Evolutionary conservation across 83 land plant genomes (phyloP).

Genomic region (Isoetes engelmannii): DNA sequence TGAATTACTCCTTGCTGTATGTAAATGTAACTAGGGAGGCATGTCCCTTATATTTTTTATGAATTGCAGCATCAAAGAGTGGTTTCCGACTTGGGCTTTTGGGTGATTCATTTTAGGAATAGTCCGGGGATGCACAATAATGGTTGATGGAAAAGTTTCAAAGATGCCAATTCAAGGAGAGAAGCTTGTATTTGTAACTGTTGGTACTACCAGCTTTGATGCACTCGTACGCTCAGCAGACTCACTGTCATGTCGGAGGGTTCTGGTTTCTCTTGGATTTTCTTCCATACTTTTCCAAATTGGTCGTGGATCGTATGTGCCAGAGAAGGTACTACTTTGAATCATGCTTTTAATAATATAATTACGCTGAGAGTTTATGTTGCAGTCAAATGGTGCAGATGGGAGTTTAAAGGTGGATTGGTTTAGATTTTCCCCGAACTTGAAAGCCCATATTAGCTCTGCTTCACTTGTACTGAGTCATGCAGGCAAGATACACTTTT

Average conservation of each 20-base stretch:
- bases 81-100: too few relatives aligned
- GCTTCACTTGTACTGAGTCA: slow-evolving; percentile 90
- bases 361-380: slow-evolving; percentile 6
- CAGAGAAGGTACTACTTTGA: slow-evolving; percentile 46
- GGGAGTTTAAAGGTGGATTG: slow-evolving; percentile 54
- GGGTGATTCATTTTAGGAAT: too few relatives aligned
- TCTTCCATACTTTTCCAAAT: slow-evolving; percentile 75
- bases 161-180: not conserved
- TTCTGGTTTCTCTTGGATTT: slow-evolving; percentile 51
- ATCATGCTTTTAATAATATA: not conserved
- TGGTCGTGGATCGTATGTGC: slow-evolving; percentile 73
- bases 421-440: slow-evolving; percentile 74
- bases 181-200: slow-evolving; percentile 75
- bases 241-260: slow-evolving; percentile 39
- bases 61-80: too few relatives aligned
- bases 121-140: too few relatives aligned
- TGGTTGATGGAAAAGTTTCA: too few relatives aligned
- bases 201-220: slow-evolving; percentile 88
- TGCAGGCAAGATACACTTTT: slow-evolving; percentile 50
- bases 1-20: too few relatives aligned
- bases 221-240: slow-evolving; percentile 64
- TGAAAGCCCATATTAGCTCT: slow-evolving; percentile 52
- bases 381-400: slow-evolving; percentile 53
- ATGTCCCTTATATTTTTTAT: too few relatives aligned
- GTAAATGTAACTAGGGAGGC: too few relatives aligned